These are phyloP conservation scores for Plasmodium relictum DNA, from an alignment of 169 alveolate genomes.

Conservation along the genomic window DNA sequence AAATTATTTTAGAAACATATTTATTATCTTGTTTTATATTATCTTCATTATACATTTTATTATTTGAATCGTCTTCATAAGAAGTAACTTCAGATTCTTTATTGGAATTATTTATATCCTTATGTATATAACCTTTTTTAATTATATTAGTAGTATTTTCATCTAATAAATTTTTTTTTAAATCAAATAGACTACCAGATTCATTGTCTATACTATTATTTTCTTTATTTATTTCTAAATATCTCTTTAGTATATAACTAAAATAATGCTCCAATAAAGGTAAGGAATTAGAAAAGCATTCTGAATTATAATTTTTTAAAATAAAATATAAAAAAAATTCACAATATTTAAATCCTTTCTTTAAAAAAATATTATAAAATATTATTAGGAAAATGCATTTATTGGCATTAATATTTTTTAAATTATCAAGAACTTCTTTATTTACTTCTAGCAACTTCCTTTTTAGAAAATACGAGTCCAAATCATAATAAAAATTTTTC, in stretches of 20 bases:
- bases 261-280: conserved; percentile 33
- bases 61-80: conserved; percentile 36
- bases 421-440: conserved; percentile 25
- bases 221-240: neutral
- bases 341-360: conserved; percentile 36
- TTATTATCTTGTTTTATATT: conserved; percentile 13
- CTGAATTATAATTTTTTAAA: conserved; percentile 18
- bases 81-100: conserved; percentile 30
- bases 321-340: conserved; percentile 61
- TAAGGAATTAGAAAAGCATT: conserved; percentile 12
- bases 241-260: neutral
- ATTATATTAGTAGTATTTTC: neutral
- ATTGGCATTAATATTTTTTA: conserved; percentile 3
- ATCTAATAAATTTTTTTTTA: neutral
- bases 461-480: conserved; percentile 41
- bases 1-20: conserved; percentile 38
- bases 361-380: conserved; percentile 30
- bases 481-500: conserved; percentile 31
- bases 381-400: conserved; percentile 17
- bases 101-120: neutral
- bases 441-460: conserved; percentile 49
- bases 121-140: conserved; percentile 1
- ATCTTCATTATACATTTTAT: conserved; percentile 48
- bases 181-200: neutral
- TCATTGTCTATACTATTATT: neutral